Evolutionary conservation across 2,329 filamentous ascomycete genomes (phyloP), one percentile per base, ranked within the genome.

Genomic region (Xylogone sp.): DNA sequence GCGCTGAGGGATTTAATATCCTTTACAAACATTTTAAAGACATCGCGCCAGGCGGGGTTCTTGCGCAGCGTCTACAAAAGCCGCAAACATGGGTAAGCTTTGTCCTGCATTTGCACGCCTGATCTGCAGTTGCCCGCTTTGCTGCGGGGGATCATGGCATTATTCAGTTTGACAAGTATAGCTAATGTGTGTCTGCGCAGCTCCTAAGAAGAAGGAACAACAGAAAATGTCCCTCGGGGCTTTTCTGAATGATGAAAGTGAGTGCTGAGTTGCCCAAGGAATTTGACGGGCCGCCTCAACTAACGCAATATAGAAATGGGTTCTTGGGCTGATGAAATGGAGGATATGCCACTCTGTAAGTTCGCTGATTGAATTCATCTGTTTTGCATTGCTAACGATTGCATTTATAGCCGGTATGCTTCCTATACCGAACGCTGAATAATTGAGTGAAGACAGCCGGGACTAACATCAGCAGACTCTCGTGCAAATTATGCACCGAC

Each of bases 301-400:
- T 67, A 55, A 65, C 55, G 57, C 58, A 50, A 56, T 48, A 47
- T 66, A 88, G 84, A 81, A 65, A 79, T 86, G 68, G 91, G 93
- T 68, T 97, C 94, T 63, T 99, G 94, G 94, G 94, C 94, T 65
- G 95, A 99, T 75, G 94, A 99, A 71, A 96, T 99, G 76, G 94
- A 99, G 74, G 91, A 96, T 57, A 67, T 65, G 61, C 65, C 65
- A 62, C 63, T 67, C 59, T 66, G 65, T 68, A 57, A 66, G 65
- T 64, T 10, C 21, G 12, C 44, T n/a, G 21, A 21, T 27, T 9
- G 16, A 22, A 19, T 27, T 29, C 22, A 16, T 20, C 34, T 24
- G 24, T 21, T 42, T 44, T 21, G n/a, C 39, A 13, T 53, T 59
- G 50, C 65, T 67, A 62, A 67, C 54, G 48, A 53, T 13, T 39